Percentiles rank a stretch among this genome's conserved stretches.
phyloP scores from a whole-genome alignment of 1,139 yeast species.

The Taphrina confusa region DNA sequence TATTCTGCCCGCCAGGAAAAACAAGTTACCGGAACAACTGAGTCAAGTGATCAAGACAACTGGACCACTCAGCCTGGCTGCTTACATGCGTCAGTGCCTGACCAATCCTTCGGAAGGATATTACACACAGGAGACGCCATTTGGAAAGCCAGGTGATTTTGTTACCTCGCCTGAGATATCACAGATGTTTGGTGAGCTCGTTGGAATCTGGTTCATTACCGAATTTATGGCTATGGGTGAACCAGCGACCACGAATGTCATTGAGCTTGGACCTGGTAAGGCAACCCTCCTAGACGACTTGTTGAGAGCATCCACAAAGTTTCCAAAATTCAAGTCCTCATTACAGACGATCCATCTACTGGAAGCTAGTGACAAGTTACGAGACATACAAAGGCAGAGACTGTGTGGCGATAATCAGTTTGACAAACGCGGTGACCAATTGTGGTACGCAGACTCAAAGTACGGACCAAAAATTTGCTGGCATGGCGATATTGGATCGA shows the following conservation, averaged over 20 bases:
- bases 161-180: conserved; percentile 86
- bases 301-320: conserved; percentile 48
- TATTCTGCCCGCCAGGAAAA: background rate
- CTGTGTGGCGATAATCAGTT: conserved; percentile 52
- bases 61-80: conserved; percentile 74
- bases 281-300: conserved; percentile 77
- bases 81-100: conserved; percentile 79
- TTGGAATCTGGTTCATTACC: conserved; percentile 66
- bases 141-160: conserved; percentile 72
- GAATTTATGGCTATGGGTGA: conserved; percentile 62
- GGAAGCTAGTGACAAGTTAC: conserved; percentile 71
- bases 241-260: conserved; percentile 56
- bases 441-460: conserved; percentile 49
- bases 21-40: conserved; percentile 17
- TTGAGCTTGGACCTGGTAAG: conserved; percentile 87
- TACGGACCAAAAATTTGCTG: conserved; percentile 63
- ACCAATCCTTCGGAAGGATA: conserved; percentile 79
- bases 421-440: conserved; percentile 48
- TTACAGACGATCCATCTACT: conserved; percentile 56
- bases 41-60: conserved; percentile 52
- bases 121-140: conserved; percentile 75
- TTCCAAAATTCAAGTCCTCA: conserved; percentile 44
- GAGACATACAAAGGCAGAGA: conserved; percentile 57
- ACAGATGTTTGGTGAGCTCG: conserved; percentile 82
- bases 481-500: conserved; percentile 69